Evolutionary conservation across 495 filamentous ascomycete genomes (phyloP).

Genomic region (Xylaria grammica): DNA sequence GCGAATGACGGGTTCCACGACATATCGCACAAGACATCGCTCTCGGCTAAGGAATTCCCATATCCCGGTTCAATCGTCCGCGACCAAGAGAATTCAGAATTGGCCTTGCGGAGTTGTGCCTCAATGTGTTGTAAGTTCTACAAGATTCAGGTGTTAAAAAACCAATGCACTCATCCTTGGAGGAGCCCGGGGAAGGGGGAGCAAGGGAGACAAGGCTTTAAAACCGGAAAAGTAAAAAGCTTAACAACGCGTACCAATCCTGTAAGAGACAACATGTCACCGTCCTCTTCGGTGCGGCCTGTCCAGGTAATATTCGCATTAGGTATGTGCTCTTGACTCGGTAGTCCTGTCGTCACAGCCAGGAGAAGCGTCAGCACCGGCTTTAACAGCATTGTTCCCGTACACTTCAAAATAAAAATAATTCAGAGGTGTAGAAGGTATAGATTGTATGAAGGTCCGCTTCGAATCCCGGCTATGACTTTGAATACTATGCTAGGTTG

Average conservation of each 20-base stretch:
- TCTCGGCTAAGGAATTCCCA: not conserved
- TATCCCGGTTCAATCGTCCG: not conserved
- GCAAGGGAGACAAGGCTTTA: not conserved
- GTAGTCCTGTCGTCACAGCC: not conserved
- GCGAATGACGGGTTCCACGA: constrained; percentile 14
- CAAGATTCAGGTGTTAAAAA: not conserved
- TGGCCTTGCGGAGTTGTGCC: constrained; percentile 13
- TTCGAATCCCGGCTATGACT: too few species aligned
- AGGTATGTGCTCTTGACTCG: not conserved
- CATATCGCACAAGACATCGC: constrained; percentile 12
- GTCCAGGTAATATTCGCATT: constrained; percentile 12
- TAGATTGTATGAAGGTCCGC: not conserved
- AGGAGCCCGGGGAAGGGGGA: not conserved
- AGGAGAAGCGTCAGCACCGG: not conserved
- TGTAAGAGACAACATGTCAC: constrained; percentile 1
- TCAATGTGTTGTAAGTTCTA: constrained; percentile 16
- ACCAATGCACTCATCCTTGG: not conserved
- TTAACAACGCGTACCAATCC: not conserved
- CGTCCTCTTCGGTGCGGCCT: not conserved
- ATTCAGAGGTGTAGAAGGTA: not conserved
- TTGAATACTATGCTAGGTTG: too few species aligned
- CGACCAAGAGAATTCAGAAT: constrained; percentile 16
- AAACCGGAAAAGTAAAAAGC: not conserved
- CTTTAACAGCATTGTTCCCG: not conserved
- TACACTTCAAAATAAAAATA: too few species aligned